A percentile compares a stretch with the other conserved stretches of the same genome.
These are phyloP conservation scores for Globisporangium nunn DNA, from an alignment of 352 stramenopile species.

Conservation along the genomic window DNA sequence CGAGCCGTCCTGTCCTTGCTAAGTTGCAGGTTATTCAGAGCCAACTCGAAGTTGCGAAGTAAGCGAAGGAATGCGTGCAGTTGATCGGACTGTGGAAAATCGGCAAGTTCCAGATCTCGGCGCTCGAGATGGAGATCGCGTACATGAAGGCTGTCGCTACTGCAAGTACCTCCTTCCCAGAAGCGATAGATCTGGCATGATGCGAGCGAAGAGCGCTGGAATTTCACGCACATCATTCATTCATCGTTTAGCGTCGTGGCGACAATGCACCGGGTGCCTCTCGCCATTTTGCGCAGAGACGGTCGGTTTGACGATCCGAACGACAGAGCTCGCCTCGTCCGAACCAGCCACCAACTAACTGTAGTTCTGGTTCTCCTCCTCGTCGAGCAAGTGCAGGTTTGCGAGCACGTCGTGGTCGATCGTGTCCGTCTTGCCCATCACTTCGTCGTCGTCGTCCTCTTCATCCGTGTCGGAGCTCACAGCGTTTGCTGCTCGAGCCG, in stretches of 20 bases:
- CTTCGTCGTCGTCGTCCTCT: conserved; percentile 42
- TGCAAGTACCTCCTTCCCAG: conserved; percentile 18
- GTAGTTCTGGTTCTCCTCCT: conserved; percentile 7
- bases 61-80: conserved; percentile 32
- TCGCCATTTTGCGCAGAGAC: not conserved
- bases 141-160: conserved; percentile 23
- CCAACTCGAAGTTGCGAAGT: conserved; percentile 27
- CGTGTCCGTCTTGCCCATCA: conserved; percentile 19
- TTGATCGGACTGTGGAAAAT: conserved; percentile 24
- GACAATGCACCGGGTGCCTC: not conserved
- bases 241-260: not conserved
- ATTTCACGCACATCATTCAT: not conserved
- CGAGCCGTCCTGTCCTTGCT: conserved; percentile 6
- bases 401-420: conserved; percentile 7
- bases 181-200: not conserved
- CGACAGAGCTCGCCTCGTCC: not conserved
- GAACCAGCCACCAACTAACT: not conserved
- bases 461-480: conserved; percentile 68
- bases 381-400: conserved; percentile 9
- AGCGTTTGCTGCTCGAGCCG: conserved; percentile 11
- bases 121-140: conserved; percentile 34
- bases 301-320: not conserved
- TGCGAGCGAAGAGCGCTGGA: not conserved
- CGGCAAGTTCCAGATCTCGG: conserved; percentile 38
- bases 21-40: conserved; percentile 21